Evolutionary conservation across 2,329 filamentous ascomycete genomes (phyloP), one percentile per base, ranked within the genome.

Genomic region (Curvularia sp.): DNA sequence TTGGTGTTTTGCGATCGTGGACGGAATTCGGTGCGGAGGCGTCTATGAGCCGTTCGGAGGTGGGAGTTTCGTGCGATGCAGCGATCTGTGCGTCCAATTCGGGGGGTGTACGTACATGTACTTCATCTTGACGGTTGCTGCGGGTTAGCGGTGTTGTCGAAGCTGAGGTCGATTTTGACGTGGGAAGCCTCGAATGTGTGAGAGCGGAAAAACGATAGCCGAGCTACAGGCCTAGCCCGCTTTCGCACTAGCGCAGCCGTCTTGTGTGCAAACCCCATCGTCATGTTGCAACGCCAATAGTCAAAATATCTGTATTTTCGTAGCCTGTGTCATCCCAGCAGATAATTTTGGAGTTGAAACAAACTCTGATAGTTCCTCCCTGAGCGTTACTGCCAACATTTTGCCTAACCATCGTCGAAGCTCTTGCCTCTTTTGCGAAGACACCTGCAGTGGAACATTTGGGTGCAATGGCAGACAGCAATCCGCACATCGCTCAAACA

Each of bases 81-180:
- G 63, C 68, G 59, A 58, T 50, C 61, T 56, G 58, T 47, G 38
- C 28, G 55, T 53, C 46, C 49, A 33, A 48, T 43, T 49, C 57
- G 60, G 49, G 43, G 53, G 63, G 54, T 53, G 65, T 53, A 71
- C 74, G 71, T 76, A 77, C 73, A 99, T 97, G 92, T 97, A 98
- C 88, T 91, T 96, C 95, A 98, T 98, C 85, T 91, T 97, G 90
- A 69, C 68, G 70, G 70, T 73, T 71, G 73, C 70, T 67, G 73
- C 67, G 67, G 68, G 64, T 74, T 73, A 70, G 68, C 63, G 69
- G 63, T 71, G 71, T 71, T 68, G 57, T 67, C 72, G 71, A 44
- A 60, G 57, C 51, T 61, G 55, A 55, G 49, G 49, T 61, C 51
- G 52, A 61, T 55, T 58, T 61, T 58, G 43, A 46, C 30, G 39